phyloP scores from a whole-genome alignment of 2,329 filamentous ascomycete species.

The Hypoxylon sp. region DNA sequence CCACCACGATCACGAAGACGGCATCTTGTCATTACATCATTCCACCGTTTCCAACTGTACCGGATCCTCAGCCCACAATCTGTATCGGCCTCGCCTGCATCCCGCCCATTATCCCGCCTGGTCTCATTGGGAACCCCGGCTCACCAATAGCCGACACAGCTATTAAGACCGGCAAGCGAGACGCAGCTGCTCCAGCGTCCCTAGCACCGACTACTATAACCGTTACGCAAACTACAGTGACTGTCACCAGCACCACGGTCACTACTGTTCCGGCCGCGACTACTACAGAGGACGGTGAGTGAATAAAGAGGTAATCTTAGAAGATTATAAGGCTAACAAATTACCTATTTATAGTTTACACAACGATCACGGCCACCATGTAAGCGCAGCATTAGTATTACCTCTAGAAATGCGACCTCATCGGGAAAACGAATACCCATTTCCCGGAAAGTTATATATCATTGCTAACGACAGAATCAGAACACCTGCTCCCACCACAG shows the following conservation, averaged over 20 bases:
- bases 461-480: conserved; percentile 40
- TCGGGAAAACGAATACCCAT: neutral
- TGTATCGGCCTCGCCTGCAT: conserved; percentile 38
- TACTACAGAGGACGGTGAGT: conserved; percentile 55
- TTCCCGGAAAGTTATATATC: neutral
- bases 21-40: conserved; percentile 56
- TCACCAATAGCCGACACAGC: conserved; percentile 26
- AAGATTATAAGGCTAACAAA: conserved; percentile 25
- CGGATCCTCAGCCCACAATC: conserved; percentile 40
- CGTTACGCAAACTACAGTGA: conserved; percentile 56
- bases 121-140: conserved; percentile 35
- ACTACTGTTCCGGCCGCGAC: conserved; percentile 55
- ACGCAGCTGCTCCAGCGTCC: conserved; percentile 50
- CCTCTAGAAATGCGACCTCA: neutral
- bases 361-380: conserved; percentile 54
- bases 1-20: conserved; percentile 54
- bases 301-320: neutral
- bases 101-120: conserved; percentile 27
- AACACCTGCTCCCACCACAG: conserved; percentile 55
- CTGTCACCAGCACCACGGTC: conserved; percentile 48
- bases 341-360: conserved; percentile 47
- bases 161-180: conserved; percentile 35
- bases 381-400: conserved; percentile 35
- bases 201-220: conserved; percentile 56
- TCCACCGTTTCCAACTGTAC: conserved; percentile 42